These are phyloP conservation scores for Dictyostelium purpureum DNA, from an alignment of 78 protist species.

Conservation along the genomic window DNA sequence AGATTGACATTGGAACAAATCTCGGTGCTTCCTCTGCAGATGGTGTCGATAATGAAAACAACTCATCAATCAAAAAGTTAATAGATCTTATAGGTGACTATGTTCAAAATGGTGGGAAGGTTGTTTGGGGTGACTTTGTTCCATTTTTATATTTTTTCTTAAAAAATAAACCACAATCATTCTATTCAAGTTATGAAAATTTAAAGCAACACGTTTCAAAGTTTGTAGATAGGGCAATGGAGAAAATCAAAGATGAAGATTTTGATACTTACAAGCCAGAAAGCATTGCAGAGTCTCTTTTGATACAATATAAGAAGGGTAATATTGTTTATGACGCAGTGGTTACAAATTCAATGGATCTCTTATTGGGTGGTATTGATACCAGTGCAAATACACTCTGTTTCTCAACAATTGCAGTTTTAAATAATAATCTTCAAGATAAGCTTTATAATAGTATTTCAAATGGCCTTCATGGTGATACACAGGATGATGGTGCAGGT, in stretches of 20 bases:
- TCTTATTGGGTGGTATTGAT: neutral
- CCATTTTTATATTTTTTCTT: neutral
- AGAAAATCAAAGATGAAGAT: neutral
- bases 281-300: neutral
- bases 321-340: no score
- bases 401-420: no score
- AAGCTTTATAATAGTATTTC: no score
- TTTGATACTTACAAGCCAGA: neutral
- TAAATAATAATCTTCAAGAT: no score
- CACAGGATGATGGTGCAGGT: no score
- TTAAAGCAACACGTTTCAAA: neutral
- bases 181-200: neutral
- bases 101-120: neutral
- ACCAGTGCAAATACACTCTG: constrained; percentile 1
- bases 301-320: neutral
- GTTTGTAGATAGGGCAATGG: neutral
- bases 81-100: neutral
- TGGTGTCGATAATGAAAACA: neutral
- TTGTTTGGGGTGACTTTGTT: neutral
- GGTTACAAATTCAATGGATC: no score
- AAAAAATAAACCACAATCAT: neutral
- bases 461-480: no score
- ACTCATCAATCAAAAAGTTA: neutral
- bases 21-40: no score
- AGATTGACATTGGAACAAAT: no score